These are phyloP conservation scores for Naganishia vishniacii DNA, from an alignment of 768 basidiomycete genomes.

Conservation along the genomic window DNA sequence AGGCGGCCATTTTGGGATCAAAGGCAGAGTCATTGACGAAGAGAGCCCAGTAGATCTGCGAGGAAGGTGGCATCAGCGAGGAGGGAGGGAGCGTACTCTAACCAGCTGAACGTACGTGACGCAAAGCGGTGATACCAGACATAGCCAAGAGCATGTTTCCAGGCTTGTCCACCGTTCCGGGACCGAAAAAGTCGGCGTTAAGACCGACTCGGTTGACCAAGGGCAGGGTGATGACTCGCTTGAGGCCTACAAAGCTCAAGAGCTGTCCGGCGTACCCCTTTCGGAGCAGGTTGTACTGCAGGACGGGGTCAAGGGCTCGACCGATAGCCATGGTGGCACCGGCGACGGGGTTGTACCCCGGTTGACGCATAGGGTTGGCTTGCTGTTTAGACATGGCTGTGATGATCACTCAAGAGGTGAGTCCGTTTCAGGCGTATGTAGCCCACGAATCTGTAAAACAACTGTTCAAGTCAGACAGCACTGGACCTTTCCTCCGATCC, in stretches of 20 bases:
- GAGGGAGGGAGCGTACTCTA: not conserved
- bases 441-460: too few relatives aligned
- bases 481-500: too few relatives aligned
- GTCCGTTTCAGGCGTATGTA: not conserved
- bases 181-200: constrained; percentile 24
- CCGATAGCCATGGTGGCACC: constrained; percentile 24
- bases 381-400: constrained; percentile 1
- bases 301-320: constrained; percentile 28
- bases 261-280: constrained; percentile 31
- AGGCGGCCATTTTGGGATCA: constrained; percentile 12
- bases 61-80: not conserved
- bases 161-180: constrained; percentile 31
- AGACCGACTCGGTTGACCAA: constrained; percentile 23
- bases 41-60: constrained; percentile 35
- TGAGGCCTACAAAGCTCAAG: constrained; percentile 23
- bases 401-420: not conserved
- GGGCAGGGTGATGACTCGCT: constrained; percentile 28
- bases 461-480: too few relatives aligned
- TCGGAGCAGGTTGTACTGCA: constrained; percentile 30
- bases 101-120: constrained; percentile 27
- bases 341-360: constrained; percentile 10
- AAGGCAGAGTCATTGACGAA: constrained; percentile 23
- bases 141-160: constrained; percentile 30
- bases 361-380: constrained; percentile 9
- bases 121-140: constrained; percentile 28